Conservation (phyloP, 805 yeast genomes). For the Candida nitratophila region DNA sequence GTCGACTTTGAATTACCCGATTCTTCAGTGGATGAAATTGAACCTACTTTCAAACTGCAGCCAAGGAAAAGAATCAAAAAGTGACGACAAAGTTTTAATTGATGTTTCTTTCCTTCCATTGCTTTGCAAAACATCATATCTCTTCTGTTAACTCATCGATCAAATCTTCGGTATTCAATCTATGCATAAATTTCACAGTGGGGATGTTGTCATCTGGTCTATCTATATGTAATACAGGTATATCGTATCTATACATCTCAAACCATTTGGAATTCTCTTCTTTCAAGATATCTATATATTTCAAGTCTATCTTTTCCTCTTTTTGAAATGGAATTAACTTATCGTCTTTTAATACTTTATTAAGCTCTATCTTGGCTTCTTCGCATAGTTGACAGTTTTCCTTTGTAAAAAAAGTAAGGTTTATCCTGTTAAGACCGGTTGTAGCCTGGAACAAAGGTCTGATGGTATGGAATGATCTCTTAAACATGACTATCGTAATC, state of each 20-base stretch:
- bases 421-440: background rate
- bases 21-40: background rate
- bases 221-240: conserved; percentile 70
- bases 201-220: conserved; percentile 33
- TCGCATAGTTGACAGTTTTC: conserved; percentile 63
- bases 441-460: background rate
- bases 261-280: conserved; percentile 59
- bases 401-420: conserved; percentile 51
- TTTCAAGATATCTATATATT: conserved; percentile 49
- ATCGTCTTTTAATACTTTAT: conserved; percentile 30
- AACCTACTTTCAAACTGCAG: background rate
- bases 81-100: background rate
- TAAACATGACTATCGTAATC: too few species aligned
- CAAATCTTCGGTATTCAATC: conserved; percentile 48
- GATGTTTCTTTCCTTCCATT: too few species aligned
- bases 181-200: conserved; percentile 62
- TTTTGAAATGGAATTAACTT: conserved; percentile 9
- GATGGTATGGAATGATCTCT: background rate
- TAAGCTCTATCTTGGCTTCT: conserved; percentile 49
- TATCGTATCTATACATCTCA: conserved; percentile 66
- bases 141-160: conserved; percentile 41
- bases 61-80: background rate
- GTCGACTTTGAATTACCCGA: background rate
- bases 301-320: conserved; percentile 26
- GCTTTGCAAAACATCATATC: too few species aligned